Evolutionary conservation across 2,329 filamentous ascomycete species (phyloP), one percentile per base, ranked within the genome.

Genomic region (Magnaporthales sp.): DNA sequence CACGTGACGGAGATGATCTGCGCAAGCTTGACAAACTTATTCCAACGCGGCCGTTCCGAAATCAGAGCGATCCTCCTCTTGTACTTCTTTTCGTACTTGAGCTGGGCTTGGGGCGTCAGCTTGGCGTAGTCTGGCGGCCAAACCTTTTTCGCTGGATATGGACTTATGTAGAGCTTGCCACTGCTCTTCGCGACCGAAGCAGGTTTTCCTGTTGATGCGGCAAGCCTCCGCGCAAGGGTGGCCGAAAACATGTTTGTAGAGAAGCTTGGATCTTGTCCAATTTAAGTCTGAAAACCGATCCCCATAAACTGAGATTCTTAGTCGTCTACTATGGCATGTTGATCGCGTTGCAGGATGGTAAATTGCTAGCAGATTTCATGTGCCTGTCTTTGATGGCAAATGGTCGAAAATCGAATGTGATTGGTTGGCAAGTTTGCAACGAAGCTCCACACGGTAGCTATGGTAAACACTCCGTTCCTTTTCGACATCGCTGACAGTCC

Each of bases 101-200:
- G 90, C 77, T 93, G 89, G 73, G 93, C 87, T 76, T 90, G 90
- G 62, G 82, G 79, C 51, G 86, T 86, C 68, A 94, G 83, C 74
- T 86, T 84, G 69, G 82, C 79, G 77, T 94, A 91, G 76, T 93
- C 88, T 13, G 91, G 91, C 67, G 91, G 91, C 91, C 91, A 94
- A 70, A 86, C 80, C 74, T 89, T 91, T 77, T 91, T 89, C 63
- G 87, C 85, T 72, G 81, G 85, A 78, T 86, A 89, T 26, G 11
- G 54, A 26, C 54, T 58, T 24, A 58, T 58, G 54, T 58, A 58
- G 5, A 84, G 84, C 73, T 86, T 88, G 68, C 77, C 82, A 69
- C 82, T 79, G 68, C 81, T 77, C 66, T 46, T 38, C 22, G 31
- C 32, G 29, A 22, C 69, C 74, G 56, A 77, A 64, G 32, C 19